phyloP scores from a whole-genome alignment of 345 rosid genomes.

The Aurinia saxatilis region DNA sequence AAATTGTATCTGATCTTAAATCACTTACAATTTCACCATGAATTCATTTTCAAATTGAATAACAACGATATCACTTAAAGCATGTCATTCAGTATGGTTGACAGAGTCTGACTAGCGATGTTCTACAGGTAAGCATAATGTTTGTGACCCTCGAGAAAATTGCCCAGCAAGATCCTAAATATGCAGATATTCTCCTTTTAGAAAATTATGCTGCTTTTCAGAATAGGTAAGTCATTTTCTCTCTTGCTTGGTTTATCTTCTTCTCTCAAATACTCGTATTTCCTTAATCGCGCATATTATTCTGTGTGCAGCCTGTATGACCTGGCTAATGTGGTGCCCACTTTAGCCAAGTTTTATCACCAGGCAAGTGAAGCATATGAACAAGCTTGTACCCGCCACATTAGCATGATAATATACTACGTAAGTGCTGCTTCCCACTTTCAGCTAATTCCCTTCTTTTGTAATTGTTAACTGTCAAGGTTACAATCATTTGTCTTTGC shows the following conservation, averaged over 20 bases:
- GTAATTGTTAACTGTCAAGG: background rate
- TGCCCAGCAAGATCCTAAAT: conserved; percentile 88
- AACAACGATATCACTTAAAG: background rate
- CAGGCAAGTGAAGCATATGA: conserved; percentile 99
- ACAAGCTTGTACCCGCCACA: conserved; percentile 94
- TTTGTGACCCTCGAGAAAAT: conserved; percentile 91
- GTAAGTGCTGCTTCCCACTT: conserved; percentile 43
- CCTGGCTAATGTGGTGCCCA: conserved; percentile 92
- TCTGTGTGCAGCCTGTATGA: conserved; percentile 76
- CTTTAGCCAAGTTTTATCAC: conserved; percentile 96
- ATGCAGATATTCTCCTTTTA: conserved; percentile 81
- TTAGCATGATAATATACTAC: conserved; percentile 87
- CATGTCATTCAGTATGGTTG: background rate
- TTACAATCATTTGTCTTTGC: background rate
- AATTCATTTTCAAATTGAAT: background rate
- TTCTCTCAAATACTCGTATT: background rate
- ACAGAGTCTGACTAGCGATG: conserved; percentile 11
- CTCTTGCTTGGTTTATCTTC: background rate
- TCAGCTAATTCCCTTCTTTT: background rate
- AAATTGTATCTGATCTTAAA: conserved; percentile 1
- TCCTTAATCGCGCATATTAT: background rate
- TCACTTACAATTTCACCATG: background rate
- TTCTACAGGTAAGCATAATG: conserved; percentile 87
- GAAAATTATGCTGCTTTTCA: conserved; percentile 99
- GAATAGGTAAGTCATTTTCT: conserved; percentile 49